A percentile compares a stretch with the other conserved stretches of the same genome.
Evolutionary conservation across 1,284 basidiomycete species (phyloP).

Genomic region (Cutaneotrichosporon sp.): DNA sequence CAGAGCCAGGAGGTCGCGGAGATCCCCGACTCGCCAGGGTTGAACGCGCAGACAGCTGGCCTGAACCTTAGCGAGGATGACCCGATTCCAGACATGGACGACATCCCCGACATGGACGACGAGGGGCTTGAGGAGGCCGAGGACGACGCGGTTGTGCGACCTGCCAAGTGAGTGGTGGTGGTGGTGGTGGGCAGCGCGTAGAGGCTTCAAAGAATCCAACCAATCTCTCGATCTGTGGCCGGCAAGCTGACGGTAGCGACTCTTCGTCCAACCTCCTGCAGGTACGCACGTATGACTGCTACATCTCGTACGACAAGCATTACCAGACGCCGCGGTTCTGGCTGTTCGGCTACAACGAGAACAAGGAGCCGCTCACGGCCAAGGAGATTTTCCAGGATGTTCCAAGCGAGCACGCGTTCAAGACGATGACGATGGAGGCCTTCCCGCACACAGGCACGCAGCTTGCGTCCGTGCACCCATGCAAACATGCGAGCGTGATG

Average conservation of each 20-base stretch:
- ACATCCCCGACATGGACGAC: constrained; percentile 88
- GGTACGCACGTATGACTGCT: constrained; percentile 97
- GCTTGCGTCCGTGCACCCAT: constrained; percentile 92
- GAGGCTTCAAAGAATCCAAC: no score
- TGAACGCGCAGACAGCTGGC: constrained; percentile 47
- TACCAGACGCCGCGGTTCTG: constrained; percentile 95
- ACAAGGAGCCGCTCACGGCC: constrained; percentile 79
- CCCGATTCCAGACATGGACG: constrained; percentile 76
- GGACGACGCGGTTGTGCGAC: constrained; percentile 60
- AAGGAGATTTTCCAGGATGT: constrained; percentile 96
- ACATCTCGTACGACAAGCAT: constrained; percentile 99
- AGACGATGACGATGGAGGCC: constrained; percentile 97
- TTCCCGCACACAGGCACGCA: constrained; percentile 88
- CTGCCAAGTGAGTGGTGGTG: constrained; percentile 10
- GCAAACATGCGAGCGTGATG: constrained; percentile 99
- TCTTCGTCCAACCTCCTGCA: constrained; percentile 71
- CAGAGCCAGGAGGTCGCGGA: constrained; percentile 43
- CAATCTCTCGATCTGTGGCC: no score
- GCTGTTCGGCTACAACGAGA: constrained; percentile 94
- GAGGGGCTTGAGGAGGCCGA: constrained; percentile 71
- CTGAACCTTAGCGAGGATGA: constrained; percentile 56
- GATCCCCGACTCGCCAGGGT: constrained; percentile 43
- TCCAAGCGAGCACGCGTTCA: constrained; percentile 93
- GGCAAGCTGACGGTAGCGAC: neutral
- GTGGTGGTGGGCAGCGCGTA: no score